Conservation (phyloP, 2,329 filamentous ascomycete species). For the Didymella glomerata region DNA sequence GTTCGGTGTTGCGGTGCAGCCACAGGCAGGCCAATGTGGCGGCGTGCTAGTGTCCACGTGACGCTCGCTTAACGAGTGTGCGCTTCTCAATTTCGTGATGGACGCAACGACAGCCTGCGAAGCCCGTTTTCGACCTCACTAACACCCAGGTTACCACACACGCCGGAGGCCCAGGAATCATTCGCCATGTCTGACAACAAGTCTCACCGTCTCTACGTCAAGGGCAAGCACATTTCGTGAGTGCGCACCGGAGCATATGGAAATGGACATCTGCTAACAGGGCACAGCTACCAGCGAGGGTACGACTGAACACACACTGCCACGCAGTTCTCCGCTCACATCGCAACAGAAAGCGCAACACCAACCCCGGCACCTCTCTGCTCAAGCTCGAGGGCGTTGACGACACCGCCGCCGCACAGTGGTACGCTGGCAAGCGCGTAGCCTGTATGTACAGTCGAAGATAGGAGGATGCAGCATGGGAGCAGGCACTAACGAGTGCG, state of each 20-base stretch:
- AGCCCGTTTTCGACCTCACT: conserved; percentile 27
- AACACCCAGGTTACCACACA: conserved; percentile 35
- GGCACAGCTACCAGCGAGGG: conserved; percentile 77
- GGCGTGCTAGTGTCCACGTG: not conserved
- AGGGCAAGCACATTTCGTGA: conserved; percentile 93
- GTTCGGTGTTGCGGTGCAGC: not conserved
- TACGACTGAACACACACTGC: conserved; percentile 28
- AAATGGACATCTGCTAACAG: conserved; percentile 55
- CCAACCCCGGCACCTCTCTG: conserved; percentile 87
- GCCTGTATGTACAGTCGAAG: conserved; percentile 64
- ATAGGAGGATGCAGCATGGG: conserved; percentile 4
- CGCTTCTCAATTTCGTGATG: conserved; percentile 1
- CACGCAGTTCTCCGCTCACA: conserved; percentile 28
- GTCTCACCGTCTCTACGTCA: conserved; percentile 53
- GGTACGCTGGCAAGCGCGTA: conserved; percentile 99
- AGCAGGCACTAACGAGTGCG: conserved; percentile 24
- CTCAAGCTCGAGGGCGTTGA: conserved; percentile 99
- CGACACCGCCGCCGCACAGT: conserved; percentile 81
- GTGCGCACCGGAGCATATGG: conserved; percentile 64
- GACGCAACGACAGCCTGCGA: conserved; percentile 1
- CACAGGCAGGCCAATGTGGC: not conserved
- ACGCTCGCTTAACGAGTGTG: conserved; percentile 4
- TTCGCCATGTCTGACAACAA: conserved; percentile 51
- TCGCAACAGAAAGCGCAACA: conserved; percentile 75
- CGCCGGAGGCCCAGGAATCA: conserved; percentile 41